Base-by-base conservation (phyloP, 140 eudicot genomes). In the Flaveria floridana region DNA sequence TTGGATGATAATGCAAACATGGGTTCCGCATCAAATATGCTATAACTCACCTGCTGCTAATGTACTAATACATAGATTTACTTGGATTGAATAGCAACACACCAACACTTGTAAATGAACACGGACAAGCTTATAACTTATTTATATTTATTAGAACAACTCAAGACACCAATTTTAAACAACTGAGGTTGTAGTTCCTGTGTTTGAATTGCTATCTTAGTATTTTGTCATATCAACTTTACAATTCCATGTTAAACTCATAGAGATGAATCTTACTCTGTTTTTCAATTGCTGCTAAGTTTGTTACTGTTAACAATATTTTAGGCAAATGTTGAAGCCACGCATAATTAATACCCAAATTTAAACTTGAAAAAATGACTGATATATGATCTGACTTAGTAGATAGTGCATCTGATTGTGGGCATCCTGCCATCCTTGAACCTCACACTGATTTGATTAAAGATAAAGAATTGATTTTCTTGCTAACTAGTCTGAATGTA, bases 111-210 rank as follows among this genome's bases (percentile, higher is more conserved):
- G 6, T 16, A 65, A 63, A 63, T 63, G 4, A 12, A 19, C 8
- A 50, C 0, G 1, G 1, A 20, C 6, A 34, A 34, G 41, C 8
- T 34, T 34, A 34, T 34, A 34, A 34, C 1, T 34, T 13, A 15
- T 4, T 1, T 11, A 39, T 18, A 4, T 16, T 0, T 41, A 19
- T 18, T 14, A 2, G 13, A 9, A 67, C 13, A 1, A 67, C 34
- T 53, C 19, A 37, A 67, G 72, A 41, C 30, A 16, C 19, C 18
- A 74, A 3, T n/a, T 57, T 56, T 53, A 26, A 56, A 20, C 28
- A 74, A 61, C 44, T 20, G 44, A 58, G 58, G 47, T 41, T 23
- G n/a, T 73, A 39, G 68, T 59, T 46, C 47, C n/a, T 73, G 66
- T 37, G 39, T 77, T 68, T n/a, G 39, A 53, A 55, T 68, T 37